Evolutionary conservation across 108 stramenopile genomes (phyloP).

Genomic region (Seminavis robusta): DNA sequence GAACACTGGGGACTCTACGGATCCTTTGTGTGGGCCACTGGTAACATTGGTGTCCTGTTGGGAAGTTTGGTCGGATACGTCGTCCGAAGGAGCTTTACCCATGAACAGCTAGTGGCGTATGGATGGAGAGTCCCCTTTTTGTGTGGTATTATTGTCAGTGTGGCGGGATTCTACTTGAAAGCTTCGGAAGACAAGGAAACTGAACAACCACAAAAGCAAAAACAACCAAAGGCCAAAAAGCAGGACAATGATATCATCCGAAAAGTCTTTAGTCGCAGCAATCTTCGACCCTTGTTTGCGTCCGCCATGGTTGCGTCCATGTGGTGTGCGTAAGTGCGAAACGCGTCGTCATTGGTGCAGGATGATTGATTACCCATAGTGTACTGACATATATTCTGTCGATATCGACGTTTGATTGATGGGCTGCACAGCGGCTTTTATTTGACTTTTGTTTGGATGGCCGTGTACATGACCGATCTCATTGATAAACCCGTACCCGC

Average conservation of each 20-base stretch:
- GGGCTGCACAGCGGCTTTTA: conserved; percentile 30
- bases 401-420: conserved; percentile 11
- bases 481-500: too few species aligned
- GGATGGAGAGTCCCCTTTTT: conserved; percentile 41
- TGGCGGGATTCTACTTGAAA: conserved; percentile 22
- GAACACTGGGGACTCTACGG: conserved; percentile 31
- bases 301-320: background rate
- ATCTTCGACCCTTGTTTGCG: background rate
- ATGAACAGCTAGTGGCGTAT: conserved; percentile 17
- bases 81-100: conserved; percentile 12
- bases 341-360: conserved; percentile 2
- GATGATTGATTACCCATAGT: too few species aligned
- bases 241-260: conserved; percentile 3
- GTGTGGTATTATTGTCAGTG: conserved; percentile 22
- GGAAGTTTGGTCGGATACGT: conserved; percentile 16
- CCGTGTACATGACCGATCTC: conserved; percentile 38
- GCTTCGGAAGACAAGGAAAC: conserved; percentile 6
- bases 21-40: conserved; percentile 14
- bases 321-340: too few species aligned
- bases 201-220: background rate
- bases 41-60: conserved; percentile 16
- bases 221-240: conserved; percentile 5
- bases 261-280: background rate
- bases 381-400: conserved; percentile 6
- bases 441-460: conserved; percentile 46